Evolutionary conservation across 768 basidiomycete genomes (phyloP).

Genomic region (Infundibulicybe gibba): DNA sequence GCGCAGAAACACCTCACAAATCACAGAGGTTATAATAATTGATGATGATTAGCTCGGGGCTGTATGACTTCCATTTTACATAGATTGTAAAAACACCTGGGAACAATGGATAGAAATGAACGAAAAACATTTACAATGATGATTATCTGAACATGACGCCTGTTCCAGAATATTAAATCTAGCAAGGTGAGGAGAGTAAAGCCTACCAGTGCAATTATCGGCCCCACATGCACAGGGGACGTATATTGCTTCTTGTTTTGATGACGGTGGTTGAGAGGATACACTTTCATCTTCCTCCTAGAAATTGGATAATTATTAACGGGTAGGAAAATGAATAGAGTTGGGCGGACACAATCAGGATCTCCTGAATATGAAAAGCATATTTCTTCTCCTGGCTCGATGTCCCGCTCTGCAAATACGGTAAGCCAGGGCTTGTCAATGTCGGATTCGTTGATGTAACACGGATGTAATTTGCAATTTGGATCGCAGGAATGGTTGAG

Average conservation of each 20-base stretch:
- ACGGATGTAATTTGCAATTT: slow-evolving; percentile 68
- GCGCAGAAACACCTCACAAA: too few species aligned
- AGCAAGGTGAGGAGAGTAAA: not conserved
- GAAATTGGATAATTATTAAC: not conserved
- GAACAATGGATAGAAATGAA: not conserved
- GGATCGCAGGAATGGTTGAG: slow-evolving; percentile 92
- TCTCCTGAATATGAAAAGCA: slow-evolving; percentile 72
- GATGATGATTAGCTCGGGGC: not conserved
- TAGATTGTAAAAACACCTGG: not conserved
- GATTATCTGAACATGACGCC: slow-evolving; percentile 16
- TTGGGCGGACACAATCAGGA: slow-evolving; percentile 22
- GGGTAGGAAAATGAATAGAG: slow-evolving; percentile 1
- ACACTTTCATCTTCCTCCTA: not conserved
- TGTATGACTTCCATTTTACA: not conserved
- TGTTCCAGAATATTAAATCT: not conserved
- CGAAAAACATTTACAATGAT: too few species aligned
- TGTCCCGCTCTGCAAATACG: slow-evolving; percentile 63
- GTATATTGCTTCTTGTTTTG: slow-evolving; percentile 38
- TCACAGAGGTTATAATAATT: too few species aligned
- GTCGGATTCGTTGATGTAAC: slow-evolving; percentile 77
- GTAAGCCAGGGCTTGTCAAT: slow-evolving; percentile 64
- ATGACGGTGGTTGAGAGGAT: slow-evolving; percentile 4
- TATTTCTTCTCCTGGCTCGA: slow-evolving; percentile 65
- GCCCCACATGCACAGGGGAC: slow-evolving; percentile 49
- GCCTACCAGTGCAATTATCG: slow-evolving; percentile 43